Evolutionary conservation across 2,329 filamentous ascomycete genomes (phyloP).

Genomic region (Colletotrichum euphorbiae): DNA sequence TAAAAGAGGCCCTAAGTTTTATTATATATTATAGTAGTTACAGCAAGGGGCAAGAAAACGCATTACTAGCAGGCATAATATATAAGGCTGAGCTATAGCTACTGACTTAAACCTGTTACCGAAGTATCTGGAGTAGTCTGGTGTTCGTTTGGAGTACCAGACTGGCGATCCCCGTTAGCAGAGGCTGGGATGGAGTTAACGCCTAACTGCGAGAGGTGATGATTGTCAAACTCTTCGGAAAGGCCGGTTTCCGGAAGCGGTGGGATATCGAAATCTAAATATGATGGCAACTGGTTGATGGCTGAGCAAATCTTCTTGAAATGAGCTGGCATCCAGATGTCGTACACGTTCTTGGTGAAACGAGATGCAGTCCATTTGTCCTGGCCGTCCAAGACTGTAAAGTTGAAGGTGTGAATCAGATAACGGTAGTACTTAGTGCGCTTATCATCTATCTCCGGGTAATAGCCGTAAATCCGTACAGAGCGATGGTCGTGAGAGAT

Average conservation of each 20-base stretch:
- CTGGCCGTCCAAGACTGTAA: slow-evolving; percentile 47
- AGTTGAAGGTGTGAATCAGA: slow-evolving; percentile 49
- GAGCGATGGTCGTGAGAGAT: slow-evolving; percentile 49
- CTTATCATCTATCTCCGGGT: slow-evolving; percentile 50
- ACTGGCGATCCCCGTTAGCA: no score
- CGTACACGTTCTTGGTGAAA: slow-evolving; percentile 52
- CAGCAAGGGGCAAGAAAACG: no score
- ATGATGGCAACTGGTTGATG: slow-evolving; percentile 48
- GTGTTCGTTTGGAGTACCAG: no score
- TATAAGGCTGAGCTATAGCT: no score
- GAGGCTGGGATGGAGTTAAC: no score
- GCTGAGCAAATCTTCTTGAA: slow-evolving; percentile 52
- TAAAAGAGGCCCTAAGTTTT: no score
- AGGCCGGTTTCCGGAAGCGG: slow-evolving; percentile 10
- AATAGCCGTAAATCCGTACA: slow-evolving; percentile 53
- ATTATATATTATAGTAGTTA: no score
- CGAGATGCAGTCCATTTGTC: slow-evolving; percentile 53
- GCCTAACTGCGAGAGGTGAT: no score
- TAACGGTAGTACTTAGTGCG: slow-evolving; percentile 53
- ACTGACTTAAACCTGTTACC: no score
- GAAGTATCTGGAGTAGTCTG: no score
- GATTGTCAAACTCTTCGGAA: not conserved
- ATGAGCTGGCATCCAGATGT: slow-evolving; percentile 50
- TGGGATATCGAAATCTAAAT: slow-evolving; percentile 11
- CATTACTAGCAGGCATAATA: no score